A percentile compares a stretch with the other conserved stretches of the same genome.
Evolutionary conservation across 2,329 filamentous ascomycete genomes (phyloP).

Genomic region (Chalaropsis thielavioides): DNA sequence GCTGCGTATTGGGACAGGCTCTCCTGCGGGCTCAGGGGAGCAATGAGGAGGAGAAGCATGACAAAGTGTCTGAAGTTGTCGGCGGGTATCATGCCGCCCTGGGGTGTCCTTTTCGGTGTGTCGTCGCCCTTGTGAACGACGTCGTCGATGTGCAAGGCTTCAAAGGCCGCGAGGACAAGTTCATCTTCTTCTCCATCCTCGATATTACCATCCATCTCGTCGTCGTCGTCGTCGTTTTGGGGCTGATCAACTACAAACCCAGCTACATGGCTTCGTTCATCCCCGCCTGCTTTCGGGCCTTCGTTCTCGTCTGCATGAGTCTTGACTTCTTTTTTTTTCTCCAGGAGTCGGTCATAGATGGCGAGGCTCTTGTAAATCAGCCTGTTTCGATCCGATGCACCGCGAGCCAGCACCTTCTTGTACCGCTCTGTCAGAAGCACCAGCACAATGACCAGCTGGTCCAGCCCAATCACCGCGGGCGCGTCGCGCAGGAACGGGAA

Average conservation of each 20-base stretch:
- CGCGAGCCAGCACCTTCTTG: slow-evolving; percentile 44
- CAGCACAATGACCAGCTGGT: slow-evolving; percentile 57
- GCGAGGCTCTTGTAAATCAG: slow-evolving; percentile 58
- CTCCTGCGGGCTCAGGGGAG: slow-evolving; percentile 51
- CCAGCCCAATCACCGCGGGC: slow-evolving; percentile 53
- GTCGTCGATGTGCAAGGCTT: slow-evolving; percentile 50
- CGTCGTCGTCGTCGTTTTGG: slow-evolving; percentile 29
- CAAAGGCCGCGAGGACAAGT: slow-evolving; percentile 52
- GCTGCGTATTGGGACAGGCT: slow-evolving; percentile 46
- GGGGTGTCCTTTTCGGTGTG: slow-evolving; percentile 25
- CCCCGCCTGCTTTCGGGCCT: slow-evolving; percentile 5
- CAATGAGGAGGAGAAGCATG: slow-evolving; percentile 53
- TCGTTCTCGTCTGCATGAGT: slow-evolving; percentile 9
- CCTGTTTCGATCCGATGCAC: slow-evolving; percentile 43
- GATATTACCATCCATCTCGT: slow-evolving; percentile 21
- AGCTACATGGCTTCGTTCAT: slow-evolving; percentile 18
- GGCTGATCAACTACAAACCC: slow-evolving; percentile 36
- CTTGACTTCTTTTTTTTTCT: slow-evolving; percentile 18
- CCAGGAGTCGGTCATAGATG: slow-evolving; percentile 44
- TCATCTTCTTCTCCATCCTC: slow-evolving; percentile 35
- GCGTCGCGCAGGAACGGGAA: slow-evolving; percentile 61
- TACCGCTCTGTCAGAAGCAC: slow-evolving; percentile 60
- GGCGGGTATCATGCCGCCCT: slow-evolving; percentile 55
- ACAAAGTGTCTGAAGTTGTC: slow-evolving; percentile 59
- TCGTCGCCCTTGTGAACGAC: slow-evolving; percentile 40